Percentiles rank a stretch among this genome's conserved stretches.
Conservation (phyloP, 2,329 filamentous ascomycete genomes). For the Thelonectria discophora region DNA sequence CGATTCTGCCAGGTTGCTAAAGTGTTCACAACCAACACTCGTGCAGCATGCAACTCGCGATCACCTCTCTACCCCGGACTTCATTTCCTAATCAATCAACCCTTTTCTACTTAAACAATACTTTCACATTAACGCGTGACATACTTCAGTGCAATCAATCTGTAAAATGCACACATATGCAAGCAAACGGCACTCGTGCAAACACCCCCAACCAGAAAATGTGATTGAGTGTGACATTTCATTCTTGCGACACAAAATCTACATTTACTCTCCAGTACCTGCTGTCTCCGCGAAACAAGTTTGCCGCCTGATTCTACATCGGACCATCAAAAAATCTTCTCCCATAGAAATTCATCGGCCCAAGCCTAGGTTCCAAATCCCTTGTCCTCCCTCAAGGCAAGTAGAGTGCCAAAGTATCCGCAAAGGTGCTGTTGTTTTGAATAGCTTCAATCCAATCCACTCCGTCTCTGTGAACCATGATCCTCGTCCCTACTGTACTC, state of each 20-base stretch:
- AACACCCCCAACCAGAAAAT: neutral
- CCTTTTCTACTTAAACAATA: too few species aligned
- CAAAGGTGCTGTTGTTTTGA: slow-evolving; percentile 45
- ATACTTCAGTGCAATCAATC: too few species aligned
- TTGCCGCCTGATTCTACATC: neutral
- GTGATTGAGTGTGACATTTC: neutral
- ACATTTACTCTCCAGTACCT: neutral
- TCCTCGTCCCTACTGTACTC: slow-evolving; percentile 42
- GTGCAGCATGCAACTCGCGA: too few species aligned
- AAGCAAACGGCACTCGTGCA: too few species aligned
- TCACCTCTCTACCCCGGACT: too few species aligned
- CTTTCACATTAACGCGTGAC: too few species aligned
- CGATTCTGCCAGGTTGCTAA: neutral
- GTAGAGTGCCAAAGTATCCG: slow-evolving; percentile 42
- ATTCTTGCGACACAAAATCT: neutral
- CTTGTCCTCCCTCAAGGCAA: slow-evolving; percentile 27
- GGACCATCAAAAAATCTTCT: neutral
- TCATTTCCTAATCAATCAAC: too few species aligned
- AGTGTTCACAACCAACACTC: too few species aligned
- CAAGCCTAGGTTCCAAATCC: slow-evolving; percentile 1
- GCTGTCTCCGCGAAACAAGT: neutral
- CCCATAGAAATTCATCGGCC: neutral
- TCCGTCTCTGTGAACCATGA: slow-evolving; percentile 41
- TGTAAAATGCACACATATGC: too few species aligned
- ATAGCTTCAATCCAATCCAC: slow-evolving; percentile 33